A percentile compares a stretch with the other conserved stretches of the same genome.
Conservation (phyloP, 2,329 filamentous ascomycete species). For the Microsporum audouinii region DNA sequence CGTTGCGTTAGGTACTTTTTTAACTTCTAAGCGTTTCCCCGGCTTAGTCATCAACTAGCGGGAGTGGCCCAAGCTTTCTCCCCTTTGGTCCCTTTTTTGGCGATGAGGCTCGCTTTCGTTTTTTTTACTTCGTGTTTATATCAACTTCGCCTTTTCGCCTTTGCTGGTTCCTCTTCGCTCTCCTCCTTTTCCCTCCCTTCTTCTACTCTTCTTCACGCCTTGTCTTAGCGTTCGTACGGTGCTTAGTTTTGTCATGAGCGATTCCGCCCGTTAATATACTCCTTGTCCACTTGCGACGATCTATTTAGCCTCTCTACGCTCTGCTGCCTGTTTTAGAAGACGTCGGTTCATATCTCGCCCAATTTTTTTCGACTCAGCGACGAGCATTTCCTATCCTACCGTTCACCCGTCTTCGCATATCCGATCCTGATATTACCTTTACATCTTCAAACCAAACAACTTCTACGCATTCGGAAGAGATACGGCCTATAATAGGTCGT, state of each 20-base stretch:
- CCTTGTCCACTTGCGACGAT: background rate
- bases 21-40: background rate
- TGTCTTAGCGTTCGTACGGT: slow-evolving; percentile 4
- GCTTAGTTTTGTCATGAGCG: background rate
- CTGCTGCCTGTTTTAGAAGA: background rate
- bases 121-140: background rate
- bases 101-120: background rate
- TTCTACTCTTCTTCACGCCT: background rate
- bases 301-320: background rate
- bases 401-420: background rate
- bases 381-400: background rate
- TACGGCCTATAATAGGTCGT: background rate
- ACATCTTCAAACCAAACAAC: background rate
- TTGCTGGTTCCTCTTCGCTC: background rate
- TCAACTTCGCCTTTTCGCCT: background rate
- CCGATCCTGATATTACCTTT: background rate
- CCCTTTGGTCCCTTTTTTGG: background rate
- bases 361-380: background rate
- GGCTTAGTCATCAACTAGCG: background rate
- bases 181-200: background rate
- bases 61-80: background rate
- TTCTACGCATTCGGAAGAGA: background rate
- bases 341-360: background rate
- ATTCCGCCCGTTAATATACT: background rate
- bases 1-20: no score